Evolutionary conservation across 2,329 filamentous ascomycete genomes (phyloP), one percentile per base, ranked within the genome.

Genomic region (Colletotrichum sp.): DNA sequence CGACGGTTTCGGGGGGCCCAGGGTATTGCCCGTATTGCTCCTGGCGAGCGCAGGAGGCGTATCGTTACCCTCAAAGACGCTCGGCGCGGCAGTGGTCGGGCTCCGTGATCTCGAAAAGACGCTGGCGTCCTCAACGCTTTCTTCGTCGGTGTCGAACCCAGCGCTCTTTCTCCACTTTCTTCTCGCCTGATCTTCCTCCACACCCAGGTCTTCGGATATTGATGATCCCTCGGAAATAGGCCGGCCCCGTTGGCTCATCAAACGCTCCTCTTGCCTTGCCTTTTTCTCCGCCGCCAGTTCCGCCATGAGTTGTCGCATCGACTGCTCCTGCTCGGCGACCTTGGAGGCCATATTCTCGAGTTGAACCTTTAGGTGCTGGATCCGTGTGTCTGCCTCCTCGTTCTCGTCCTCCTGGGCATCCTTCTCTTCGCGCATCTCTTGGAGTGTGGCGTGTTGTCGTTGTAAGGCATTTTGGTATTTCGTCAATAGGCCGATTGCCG

Each of bases 81-180:
- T 83, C 31, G 78, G 80, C 13, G 85, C 84, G 55, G 86, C 83
- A 29, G 86, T 81, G 1, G 90, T 89, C 3, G 91, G 91, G 77
- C 90, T 92, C 29, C 90, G 85, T 47, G 88, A 88, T 54, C 90
- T 84, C 16, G 90, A 92, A 78, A 93, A 93, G 51, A 93, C 85
- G 78, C 90, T 92, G 38, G 86, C 87, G 24, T 82, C 84, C 73
- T 89, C 88, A 24, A 83, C 79, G 69, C 84, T 86, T 58, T 86
- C 85, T 61, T 90, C 89, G 34, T 87, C 90, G n/a, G 87, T 90
- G 69, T 89, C 88, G 70, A 85, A 85, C 76, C 85, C 78, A 13
- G 78, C 71, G 63, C 84, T 76, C 74, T 81, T 84, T 66, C 88
- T 81, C 83, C 87, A 84, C 71, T 82, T 80, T 76, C 82, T 81